Percentiles rank a stretch among this genome's conserved stretches.
These are phyloP conservation scores for Eimeria sp. DNA, from an alignment of 169 alveolate species.

Conservation along the genomic window DNA sequence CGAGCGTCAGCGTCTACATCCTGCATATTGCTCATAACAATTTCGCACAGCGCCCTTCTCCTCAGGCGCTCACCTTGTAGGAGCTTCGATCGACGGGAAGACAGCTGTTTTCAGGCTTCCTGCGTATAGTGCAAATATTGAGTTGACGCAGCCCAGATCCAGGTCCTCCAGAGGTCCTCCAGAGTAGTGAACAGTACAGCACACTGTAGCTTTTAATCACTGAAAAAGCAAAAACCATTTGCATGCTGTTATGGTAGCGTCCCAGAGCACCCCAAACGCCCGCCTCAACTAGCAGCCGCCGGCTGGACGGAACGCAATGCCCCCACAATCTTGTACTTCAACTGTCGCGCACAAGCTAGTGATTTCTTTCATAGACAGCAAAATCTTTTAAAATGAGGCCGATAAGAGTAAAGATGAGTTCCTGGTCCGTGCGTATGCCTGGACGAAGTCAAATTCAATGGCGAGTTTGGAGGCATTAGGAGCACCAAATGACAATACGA, in stretches of 20 bases:
- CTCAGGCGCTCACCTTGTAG: neutral
- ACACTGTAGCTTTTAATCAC: neutral
- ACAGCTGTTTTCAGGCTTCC: neutral
- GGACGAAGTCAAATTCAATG: neutral
- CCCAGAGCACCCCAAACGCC: neutral
- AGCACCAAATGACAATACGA: neutral
- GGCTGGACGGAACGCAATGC: neutral
- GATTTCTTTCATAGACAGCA: neutral
- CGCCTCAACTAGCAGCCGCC: neutral
- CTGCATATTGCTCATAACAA: neutral
- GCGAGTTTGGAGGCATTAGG: neutral
- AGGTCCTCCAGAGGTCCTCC: neutral
- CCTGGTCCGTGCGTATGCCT: neutral
- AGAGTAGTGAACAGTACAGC: neutral
- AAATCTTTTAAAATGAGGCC: neutral
- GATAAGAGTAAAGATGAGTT: neutral
- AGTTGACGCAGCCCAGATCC: neutral
- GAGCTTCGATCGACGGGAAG: neutral
- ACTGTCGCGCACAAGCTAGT: neutral
- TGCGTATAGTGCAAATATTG: neutral
- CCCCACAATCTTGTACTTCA: neutral
- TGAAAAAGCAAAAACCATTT: neutral
- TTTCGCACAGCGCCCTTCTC: neutral
- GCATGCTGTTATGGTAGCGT: neutral
- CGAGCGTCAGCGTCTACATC: neutral